Percentiles rank a stretch among this genome's conserved stretches.
These are phyloP conservation scores for Curvularia lunata DNA, from an alignment of 2,329 filamentous ascomycete genomes.

Conservation along the genomic window DNA sequence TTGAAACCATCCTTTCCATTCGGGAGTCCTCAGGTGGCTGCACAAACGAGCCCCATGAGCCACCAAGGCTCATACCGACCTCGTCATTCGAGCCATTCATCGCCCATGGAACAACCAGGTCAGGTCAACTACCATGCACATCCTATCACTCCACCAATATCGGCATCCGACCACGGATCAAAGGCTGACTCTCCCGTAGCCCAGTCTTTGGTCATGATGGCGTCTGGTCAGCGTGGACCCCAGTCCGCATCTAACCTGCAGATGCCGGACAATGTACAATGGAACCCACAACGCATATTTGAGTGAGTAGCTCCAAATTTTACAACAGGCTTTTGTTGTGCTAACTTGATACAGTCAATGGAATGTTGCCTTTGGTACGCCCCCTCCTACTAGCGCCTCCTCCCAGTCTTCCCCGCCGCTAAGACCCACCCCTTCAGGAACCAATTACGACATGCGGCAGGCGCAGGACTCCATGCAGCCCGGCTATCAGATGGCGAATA, in stretches of 20 bases:
- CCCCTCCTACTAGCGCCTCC: conserved; percentile 51
- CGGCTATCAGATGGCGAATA: conserved; percentile 44
- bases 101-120: conserved; percentile 58
- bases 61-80: conserved; percentile 58
- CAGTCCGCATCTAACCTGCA: conserved; percentile 61
- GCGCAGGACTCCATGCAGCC: conserved; percentile 44
- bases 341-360: conserved; percentile 71
- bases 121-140: conserved; percentile 71
- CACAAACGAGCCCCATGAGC: conserved; percentile 66
- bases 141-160: conserved; percentile 82
- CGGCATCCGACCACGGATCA: conserved; percentile 72
- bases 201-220: conserved; percentile 75
- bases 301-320: conserved; percentile 68
- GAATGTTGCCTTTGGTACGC: conserved; percentile 89
- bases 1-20: conserved; percentile 88
- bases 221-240: conserved; percentile 60
- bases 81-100: conserved; percentile 55
- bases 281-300: conserved; percentile 89
- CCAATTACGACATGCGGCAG: conserved; percentile 46
- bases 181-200: conserved; percentile 78
- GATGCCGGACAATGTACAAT: conserved; percentile 69
- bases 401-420: conserved; percentile 54
- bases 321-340: background rate
- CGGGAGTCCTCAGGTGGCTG: conserved; percentile 73
- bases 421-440: conserved; percentile 52